Evolutionary conservation across 2,329 filamentous ascomycete species (phyloP).

Genomic region (Colletotrichum nymphaeae): DNA sequence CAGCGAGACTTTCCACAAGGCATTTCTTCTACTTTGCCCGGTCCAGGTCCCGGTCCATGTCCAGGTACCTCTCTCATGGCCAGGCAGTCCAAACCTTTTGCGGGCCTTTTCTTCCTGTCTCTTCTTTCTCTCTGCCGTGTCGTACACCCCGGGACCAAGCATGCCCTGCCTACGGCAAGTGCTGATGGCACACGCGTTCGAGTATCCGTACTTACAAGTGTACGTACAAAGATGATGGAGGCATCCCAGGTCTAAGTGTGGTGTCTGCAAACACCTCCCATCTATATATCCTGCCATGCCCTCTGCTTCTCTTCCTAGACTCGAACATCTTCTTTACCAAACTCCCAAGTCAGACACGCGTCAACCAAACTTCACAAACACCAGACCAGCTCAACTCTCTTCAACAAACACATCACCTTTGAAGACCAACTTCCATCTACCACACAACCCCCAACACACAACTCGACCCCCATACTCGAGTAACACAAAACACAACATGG

Average conservation of each 20-base stretch:
- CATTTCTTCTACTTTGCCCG: neutral
- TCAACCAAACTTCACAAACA: neutral
- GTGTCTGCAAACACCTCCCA: neutral
- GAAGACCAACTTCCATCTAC: neutral
- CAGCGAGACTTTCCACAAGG: slow-evolving; percentile 21
- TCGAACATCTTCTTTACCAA: neutral
- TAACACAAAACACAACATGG: slow-evolving; percentile 20
- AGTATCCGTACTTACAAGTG: slow-evolving; percentile 1
- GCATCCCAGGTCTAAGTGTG: slow-evolving; percentile 5
- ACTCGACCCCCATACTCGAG: neutral
- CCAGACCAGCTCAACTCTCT: neutral
- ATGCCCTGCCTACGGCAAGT: slow-evolving; percentile 24
- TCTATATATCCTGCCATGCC: slow-evolving; percentile 24
- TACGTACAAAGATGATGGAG: slow-evolving; percentile 14
- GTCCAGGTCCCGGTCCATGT: neutral
- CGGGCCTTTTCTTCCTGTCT: neutral
- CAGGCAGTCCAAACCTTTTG: slow-evolving; percentile 13
- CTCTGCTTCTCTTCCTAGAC: neutral
- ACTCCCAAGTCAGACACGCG: neutral
- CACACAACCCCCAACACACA: neutral
- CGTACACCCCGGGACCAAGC: slow-evolving; percentile 11
- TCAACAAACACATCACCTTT: neutral
- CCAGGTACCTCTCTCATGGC: slow-evolving; percentile 16
- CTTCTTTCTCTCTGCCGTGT: neutral
- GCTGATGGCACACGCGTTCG: slow-evolving; percentile 12